Evolutionary conservation across 2,329 filamentous ascomycete species (phyloP), one percentile per base, ranked within the genome.

Genomic region (Metarhizium guizhouense): DNA sequence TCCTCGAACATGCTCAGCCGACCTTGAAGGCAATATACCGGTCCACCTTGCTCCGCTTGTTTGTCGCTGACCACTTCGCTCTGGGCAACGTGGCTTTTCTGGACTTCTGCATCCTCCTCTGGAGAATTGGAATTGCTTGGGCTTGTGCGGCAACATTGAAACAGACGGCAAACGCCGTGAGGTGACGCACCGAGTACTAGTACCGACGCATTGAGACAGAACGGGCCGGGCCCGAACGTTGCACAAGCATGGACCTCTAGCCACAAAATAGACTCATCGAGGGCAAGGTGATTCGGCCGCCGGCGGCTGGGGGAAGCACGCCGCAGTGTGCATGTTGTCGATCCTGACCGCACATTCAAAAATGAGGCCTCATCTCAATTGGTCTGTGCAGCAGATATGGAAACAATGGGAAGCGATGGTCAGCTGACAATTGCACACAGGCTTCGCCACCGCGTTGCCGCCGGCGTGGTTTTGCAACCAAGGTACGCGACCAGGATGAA

Each of bases 1-100:
- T 80, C 4, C 62, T 79, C 8, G 57, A 51, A n/a, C 61, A 67
- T 43, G 66, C 65, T 25, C 63, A 72, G 30, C 40, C 52, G 7
- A 29, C 53, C 34, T 57, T 63, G 32, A 68, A 66, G 61, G 60
- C 40, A 25, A 34, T 54, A 2, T 81, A 81, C 57, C 61, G 69
- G 36, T 58, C 63, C 3, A 61, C 70, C 2, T 67, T 79, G 8
- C 53, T 74, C 52, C 70, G 65, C 52, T 59, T 78, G 16, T 76
- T 81, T 47, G 51, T 79, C 14, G 74, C 77, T 5, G 71, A 79
- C 51, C 66, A 67, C 16, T 58, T 74, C 10, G 65, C 74, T 6
- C 59, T 73, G 29, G 73, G 76, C 3, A 71, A 61, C 36, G 57
- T 68, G 18, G 60, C 64, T 38, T 50, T 65, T 16, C 51, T 68